Conservation (phyloP, 129 eudicot genomes). For the Centrapalus pauciflorus region DNA sequence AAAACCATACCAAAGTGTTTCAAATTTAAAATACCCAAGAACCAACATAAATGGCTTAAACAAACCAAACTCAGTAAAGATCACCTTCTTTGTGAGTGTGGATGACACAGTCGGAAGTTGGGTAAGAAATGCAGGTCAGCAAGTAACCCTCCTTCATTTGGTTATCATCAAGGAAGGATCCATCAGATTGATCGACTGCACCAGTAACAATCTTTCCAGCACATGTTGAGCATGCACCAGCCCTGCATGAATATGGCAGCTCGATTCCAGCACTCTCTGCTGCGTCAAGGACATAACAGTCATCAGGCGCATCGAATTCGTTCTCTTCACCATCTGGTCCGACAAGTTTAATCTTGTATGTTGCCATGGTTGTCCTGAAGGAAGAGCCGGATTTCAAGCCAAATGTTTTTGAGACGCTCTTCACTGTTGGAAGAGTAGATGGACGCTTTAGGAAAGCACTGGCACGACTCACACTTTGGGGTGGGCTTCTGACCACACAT, state of each 20-base stretch:
- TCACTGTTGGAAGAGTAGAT: slow-evolving; percentile 40
- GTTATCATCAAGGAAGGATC: slow-evolving; percentile 75
- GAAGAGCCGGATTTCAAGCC: slow-evolving; percentile 51
- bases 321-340: slow-evolving; percentile 64
- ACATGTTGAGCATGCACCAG: slow-evolving; percentile 97
- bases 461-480: slow-evolving; percentile 9
- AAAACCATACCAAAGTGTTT: slow-evolving; percentile 11
- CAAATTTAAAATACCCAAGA: slow-evolving; percentile 5
- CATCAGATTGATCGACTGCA: slow-evolving; percentile 81
- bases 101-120: slow-evolving; percentile 83
- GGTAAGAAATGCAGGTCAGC: slow-evolving; percentile 88
- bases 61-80: slow-evolving; percentile 47
- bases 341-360: slow-evolving; percentile 68
- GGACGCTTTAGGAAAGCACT: slow-evolving; percentile 38
- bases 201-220: slow-evolving; percentile 71
- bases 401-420: slow-evolving; percentile 47
- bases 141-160: slow-evolving; percentile 67
- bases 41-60: background rate
- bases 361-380: slow-evolving; percentile 52
- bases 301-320: slow-evolving; percentile 86
- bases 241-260: slow-evolving; percentile 92
- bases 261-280: slow-evolving; percentile 86
- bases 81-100: slow-evolving; percentile 92
- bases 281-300: slow-evolving; percentile 72
- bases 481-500: slow-evolving; percentile 35